Base-by-base conservation (phyloP, 345 rosid genomes). In the Eucalyptus camaldulensis region DNA sequence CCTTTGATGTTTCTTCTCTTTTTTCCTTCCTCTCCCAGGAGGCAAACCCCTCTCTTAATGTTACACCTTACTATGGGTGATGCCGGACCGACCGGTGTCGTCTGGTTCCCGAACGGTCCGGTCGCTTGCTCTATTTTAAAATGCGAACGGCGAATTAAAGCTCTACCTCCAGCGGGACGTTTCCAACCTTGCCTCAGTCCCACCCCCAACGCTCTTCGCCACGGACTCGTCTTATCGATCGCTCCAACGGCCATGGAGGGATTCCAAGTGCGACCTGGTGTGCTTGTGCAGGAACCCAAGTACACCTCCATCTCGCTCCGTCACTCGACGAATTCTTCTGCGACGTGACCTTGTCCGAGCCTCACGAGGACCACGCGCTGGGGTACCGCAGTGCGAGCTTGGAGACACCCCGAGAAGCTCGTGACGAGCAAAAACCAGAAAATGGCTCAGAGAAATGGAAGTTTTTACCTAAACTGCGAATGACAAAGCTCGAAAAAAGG, bases 21-120 rank as follows among this genome's bases (percentile, higher is more conserved):
- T 54, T 22, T 54, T 13, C 27, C 11, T 22, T 22, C 0, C 3
- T 8, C 9, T 4, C 25, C 60, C 2, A 3, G 54, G 8, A 3
- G 56, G 9, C 22, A 51, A 51, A 17, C 0, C 56, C 58, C 5
- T 53, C 58, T 53, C 25, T 53, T 53, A 8, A 53, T 4, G 58
- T 53, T 53, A 53, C 58, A 53, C 4, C 21, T 53, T 8, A 53
- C 58, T 0, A 53, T 53, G 10, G 5, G 58, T 4, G 1, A 53
- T 21, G 0, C 58, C 10, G 58, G 58, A 53, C 0, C 58, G 58
- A 53, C 2, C 25, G 10, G 58, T 1, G 2, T 53, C 8, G 25
- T 53, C 58, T 0, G 10, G 58, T 53, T 21, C 25, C 54, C 58
- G 0, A 53, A 53, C 58, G 58, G 58, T 53, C 25, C 58, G 0